Evolutionary conservation across 2,329 filamentous ascomycete genomes (phyloP), one percentile per base, ranked within the genome.

Genomic region (Coniochaeta ligniaria): DNA sequence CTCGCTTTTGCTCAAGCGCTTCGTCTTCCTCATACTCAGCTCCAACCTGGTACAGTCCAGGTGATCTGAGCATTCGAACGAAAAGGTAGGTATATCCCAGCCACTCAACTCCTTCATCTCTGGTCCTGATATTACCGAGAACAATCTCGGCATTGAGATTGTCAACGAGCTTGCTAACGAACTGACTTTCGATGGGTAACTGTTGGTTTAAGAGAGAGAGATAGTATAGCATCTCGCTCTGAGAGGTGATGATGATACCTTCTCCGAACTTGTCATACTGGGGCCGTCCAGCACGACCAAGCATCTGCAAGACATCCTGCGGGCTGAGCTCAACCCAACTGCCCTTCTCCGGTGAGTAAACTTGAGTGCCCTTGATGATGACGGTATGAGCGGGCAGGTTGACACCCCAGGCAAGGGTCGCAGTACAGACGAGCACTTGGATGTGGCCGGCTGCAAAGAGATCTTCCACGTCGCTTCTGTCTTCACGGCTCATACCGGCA

Each of bases 91-190:
- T 97, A 74, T 99, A 99, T 14, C 95, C 94, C 36, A 99, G 84
- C 95, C 95, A 99, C 71, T 99, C 93, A n/a, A 99, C 95, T 67
- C 90, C 95, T 71, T 99, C 95, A 66, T 99, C 94, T 62, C 96
- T 87, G 63, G 82, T 93, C 60, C 94, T 87, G 28, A 99, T 85
- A 69, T 96, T 99, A 58, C 95, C 95, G 22, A 99, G 83, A 11
- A 99, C 96, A 69, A 99, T 83, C 72, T 99, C 95, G 2, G 95
- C 95, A 68, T 99, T 99, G 64, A 99, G 80, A 65, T 97, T 98
- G 76, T 99, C 95, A 1, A 95, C 92, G 57, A 99, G 78, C 69
- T 91, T 93, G 75, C 92, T 94, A 60, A 96, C 88, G 70, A 99
- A 87, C 72, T 99, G 96, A 78, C 91, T 96, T 74, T 99, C 95